A percentile compares a stretch with the other conserved stretches of the same genome.
These are phyloP conservation scores for Amniculicola lignicola DNA, from an alignment of 495 filamentous ascomycete species.

Conservation along the genomic window DNA sequence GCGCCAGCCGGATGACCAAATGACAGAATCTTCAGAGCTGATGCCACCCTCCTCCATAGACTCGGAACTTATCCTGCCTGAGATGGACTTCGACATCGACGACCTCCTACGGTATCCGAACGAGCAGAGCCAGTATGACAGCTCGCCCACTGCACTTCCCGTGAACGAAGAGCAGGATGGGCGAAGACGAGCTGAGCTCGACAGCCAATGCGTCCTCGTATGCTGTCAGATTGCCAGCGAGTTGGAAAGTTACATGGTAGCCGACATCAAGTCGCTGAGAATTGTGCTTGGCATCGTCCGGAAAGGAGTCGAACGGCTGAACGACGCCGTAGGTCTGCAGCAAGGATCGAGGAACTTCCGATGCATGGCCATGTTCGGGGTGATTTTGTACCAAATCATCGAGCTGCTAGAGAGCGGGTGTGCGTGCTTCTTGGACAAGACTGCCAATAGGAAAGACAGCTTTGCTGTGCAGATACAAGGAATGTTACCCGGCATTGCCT, in stretches of 20 bases:
- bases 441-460: neutral
- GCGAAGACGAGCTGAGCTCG: neutral
- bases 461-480: slow-evolving; percentile 6
- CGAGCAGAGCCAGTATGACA: neutral
- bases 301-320: neutral
- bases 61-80: neutral
- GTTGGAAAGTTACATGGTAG: slow-evolving; percentile 13
- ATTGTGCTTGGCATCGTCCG: slow-evolving; percentile 9
- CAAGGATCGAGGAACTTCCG: slow-evolving; percentile 10
- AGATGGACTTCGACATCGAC: slow-evolving; percentile 16
- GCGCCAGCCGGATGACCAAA: neutral
- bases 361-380: slow-evolving; percentile 4
- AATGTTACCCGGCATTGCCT: slow-evolving; percentile 8
- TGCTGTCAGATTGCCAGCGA: slow-evolving; percentile 8
- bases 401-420: slow-evolving; percentile 12
- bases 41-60: no score
- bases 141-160: neutral
- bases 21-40: neutral
- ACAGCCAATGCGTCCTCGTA: slow-evolving; percentile 17
- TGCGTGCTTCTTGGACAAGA: neutral
- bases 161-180: neutral
- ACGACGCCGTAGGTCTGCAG: neutral
- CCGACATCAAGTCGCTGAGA: slow-evolving; percentile 8
- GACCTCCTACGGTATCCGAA: slow-evolving; percentile 1
- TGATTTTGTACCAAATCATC: slow-evolving; percentile 13